These are phyloP conservation scores for Adansonia grandidieri DNA, from an alignment of 441 rosid species.

Conservation along the genomic window DNA sequence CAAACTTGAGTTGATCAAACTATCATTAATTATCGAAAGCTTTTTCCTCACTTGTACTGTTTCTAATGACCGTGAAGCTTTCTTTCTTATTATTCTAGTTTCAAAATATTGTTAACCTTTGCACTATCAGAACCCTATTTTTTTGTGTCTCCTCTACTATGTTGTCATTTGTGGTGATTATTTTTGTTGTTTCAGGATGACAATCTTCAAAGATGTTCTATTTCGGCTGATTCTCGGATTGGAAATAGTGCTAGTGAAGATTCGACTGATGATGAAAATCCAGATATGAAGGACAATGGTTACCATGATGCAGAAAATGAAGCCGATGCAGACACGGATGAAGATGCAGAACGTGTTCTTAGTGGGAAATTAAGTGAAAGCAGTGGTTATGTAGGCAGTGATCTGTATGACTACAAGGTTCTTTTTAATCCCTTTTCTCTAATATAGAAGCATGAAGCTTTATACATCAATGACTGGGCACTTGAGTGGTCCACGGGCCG, in stretches of 20 bases:
- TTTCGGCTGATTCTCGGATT: constrained; percentile 85
- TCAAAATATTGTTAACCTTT: background rate
- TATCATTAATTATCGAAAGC: background rate
- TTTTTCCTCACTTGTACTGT: background rate
- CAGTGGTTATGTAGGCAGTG: constrained; percentile 82
- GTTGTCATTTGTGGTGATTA: background rate
- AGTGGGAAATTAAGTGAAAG: constrained; percentile 96
- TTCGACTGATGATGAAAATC: constrained; percentile 87
- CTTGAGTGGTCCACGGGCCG: background rate
- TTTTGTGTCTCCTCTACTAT: background rate
- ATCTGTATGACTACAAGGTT: constrained; percentile 94
- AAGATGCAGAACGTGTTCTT: constrained; percentile 64
- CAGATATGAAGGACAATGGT: constrained; percentile 64
- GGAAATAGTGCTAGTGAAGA: constrained; percentile 93
- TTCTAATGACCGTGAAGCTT: background rate
- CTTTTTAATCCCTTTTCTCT: constrained; percentile 30
- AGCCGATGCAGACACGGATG: constrained; percentile 81
- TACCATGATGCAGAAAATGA: constrained; percentile 89
- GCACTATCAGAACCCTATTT: background rate
- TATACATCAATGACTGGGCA: background rate
- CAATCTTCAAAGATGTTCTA: constrained; percentile 88
- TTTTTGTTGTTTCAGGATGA: constrained; percentile 65
- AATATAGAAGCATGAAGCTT: background rate
- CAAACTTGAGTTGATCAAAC: background rate
- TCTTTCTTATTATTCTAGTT: background rate